Evolutionary conservation across 176 grass and related monocot species (phyloP).

Genomic region (Carex kokanica): DNA sequence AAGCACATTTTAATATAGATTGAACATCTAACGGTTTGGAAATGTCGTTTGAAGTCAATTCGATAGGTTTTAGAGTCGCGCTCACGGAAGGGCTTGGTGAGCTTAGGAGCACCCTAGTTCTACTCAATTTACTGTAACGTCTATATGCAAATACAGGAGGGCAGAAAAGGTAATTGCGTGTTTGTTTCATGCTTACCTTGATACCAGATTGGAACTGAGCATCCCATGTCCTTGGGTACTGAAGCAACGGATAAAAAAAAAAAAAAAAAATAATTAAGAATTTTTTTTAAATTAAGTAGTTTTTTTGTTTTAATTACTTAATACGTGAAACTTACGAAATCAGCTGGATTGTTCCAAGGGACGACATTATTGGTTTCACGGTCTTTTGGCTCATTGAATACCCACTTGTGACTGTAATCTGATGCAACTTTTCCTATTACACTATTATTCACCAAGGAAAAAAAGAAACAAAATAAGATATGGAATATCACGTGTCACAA

Average conservation of each 20-base stretch:
- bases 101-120: too few species aligned
- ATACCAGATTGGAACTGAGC: slow-evolving; percentile 81
- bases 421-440: slow-evolving; percentile 65
- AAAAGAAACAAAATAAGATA: neutral
- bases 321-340: slow-evolving; percentile 37
- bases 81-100: too few species aligned
- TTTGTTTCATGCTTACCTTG: slow-evolving; percentile 36
- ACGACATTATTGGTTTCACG: slow-evolving; percentile 31
- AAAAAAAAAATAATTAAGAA: neutral
- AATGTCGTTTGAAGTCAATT: too few species aligned
- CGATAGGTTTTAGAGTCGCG: too few species aligned
- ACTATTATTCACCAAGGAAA: slow-evolving; percentile 22
- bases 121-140: neutral
- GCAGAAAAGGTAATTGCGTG: neutral
- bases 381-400: slow-evolving; percentile 48
- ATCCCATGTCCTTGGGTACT: slow-evolving; percentile 86
- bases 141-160: neutral
- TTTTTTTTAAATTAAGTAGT: too few species aligned
- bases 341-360: slow-evolving; percentile 47
- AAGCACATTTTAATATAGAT: too few species aligned
- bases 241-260: neutral
- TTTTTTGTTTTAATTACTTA: neutral
- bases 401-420: slow-evolving; percentile 58
- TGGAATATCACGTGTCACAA: neutral
- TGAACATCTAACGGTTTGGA: too few species aligned